Base-by-base conservation (phyloP, 1,284 basidiomycete species). In the Waitea zeae region DNA sequence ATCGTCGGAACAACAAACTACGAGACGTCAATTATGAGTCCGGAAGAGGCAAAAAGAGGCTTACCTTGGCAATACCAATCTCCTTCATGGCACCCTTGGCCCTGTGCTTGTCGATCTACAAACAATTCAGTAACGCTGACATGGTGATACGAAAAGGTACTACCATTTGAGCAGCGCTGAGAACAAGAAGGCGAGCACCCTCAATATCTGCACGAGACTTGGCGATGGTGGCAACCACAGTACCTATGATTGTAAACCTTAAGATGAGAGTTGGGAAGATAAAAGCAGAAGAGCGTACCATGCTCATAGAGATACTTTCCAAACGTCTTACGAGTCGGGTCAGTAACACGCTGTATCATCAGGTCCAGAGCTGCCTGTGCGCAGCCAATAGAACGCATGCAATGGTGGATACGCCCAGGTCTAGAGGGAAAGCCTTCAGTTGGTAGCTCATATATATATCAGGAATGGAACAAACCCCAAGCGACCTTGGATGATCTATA, bases 61-160 rank as follows among this genome's bases (percentile, higher is more conserved):
- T 36, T 39, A 84, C 90, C 68, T 98, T 98, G 38, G 89, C 87
- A 44, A 96, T 87, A 28, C 87, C 92, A 48, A 98, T 98, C 54
- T 97, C 93, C 56, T 92, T 92, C 57, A 96, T 53, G 0, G 95
- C 93, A 28, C 86, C 90, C 54, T 97, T 98, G 3, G 93, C 87
- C 43, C 81, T 74, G 49, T 71, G 61, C 45, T 75, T 77, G 59
- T 97, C 92, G 40, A 97, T 92, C 80, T 87, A 41, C 12, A 32
- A 28, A 37, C 12, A 34, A 17, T 31, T 17, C 12, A 18, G 34
- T 11, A 36, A 29, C 17, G 18, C 11, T 20, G 18, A n/a, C 7
- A n/a, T 15, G n/a, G 2, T 12, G 17, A 7, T 18, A 9, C 14
- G 15, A 42, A 4, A 30, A 44, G 11, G 9, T 17, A 47, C 38